Conservation (phyloP, 2,329 filamentous ascomycete species). For the Pyricularia sp. region DNA sequence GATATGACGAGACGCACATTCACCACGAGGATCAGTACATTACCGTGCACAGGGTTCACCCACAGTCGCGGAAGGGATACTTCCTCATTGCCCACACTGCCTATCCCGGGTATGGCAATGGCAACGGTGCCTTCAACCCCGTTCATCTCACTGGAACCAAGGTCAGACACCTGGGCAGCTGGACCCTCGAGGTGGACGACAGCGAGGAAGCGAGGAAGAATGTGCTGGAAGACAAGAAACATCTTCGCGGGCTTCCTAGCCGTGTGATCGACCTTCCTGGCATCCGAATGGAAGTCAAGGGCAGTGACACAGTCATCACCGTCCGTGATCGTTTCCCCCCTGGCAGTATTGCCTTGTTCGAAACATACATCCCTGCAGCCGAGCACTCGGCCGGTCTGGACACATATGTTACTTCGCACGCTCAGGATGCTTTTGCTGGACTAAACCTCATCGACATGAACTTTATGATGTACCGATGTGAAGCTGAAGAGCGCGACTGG, state of each 20-base stretch:
- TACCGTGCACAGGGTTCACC: slow-evolving; percentile 90
- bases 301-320: slow-evolving; percentile 63
- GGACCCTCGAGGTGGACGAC: slow-evolving; percentile 83
- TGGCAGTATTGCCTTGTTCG: slow-evolving; percentile 86
- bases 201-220: slow-evolving; percentile 53
- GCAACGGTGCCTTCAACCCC: slow-evolving; percentile 66
- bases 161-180: slow-evolving; percentile 75
- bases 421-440: slow-evolving; percentile 61
- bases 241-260: slow-evolving; percentile 73
- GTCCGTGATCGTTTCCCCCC: slow-evolving; percentile 78
- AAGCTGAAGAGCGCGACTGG: slow-evolving; percentile 71
- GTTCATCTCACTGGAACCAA: slow-evolving; percentile 74
- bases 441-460: slow-evolving; percentile 76
- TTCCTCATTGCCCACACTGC: slow-evolving; percentile 95
- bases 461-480: slow-evolving; percentile 79
- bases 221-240: slow-evolving; percentile 54
- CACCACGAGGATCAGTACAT: slow-evolving; percentile 95
- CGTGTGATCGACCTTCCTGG: slow-evolving; percentile 62
- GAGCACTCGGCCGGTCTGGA: slow-evolving; percentile 78
- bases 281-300: slow-evolving; percentile 58
- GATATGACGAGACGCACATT: slow-evolving; percentile 89
- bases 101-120: slow-evolving; percentile 79
- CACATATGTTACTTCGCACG: slow-evolving; percentile 72
- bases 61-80: slow-evolving; percentile 81
- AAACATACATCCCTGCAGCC: slow-evolving; percentile 85